Evolutionary conservation across 345 rosid genomes (phyloP).

Genomic region (Gossypioides kirkii): DNA sequence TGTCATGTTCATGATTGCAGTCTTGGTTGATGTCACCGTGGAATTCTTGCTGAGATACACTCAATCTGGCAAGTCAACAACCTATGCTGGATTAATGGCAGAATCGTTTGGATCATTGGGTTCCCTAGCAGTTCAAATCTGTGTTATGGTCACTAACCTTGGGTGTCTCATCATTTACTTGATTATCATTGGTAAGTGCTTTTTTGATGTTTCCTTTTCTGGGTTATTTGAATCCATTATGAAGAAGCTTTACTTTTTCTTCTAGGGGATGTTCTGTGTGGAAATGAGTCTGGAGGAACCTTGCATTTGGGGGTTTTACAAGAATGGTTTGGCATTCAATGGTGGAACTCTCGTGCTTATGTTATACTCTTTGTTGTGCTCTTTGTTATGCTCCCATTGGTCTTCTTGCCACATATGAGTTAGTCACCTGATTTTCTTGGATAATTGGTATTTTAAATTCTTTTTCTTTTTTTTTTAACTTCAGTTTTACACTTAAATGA

Average conservation of each 20-base stretch:
- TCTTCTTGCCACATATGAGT: constrained; percentile 12
- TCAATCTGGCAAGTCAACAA: constrained; percentile 17
- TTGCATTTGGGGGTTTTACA: constrained; percentile 11
- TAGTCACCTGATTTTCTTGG: not conserved
- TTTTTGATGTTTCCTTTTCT: not conserved
- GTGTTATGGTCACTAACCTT: constrained; percentile 22
- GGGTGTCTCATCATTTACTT: constrained; percentile 29
- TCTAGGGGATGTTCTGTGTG: constrained; percentile 15
- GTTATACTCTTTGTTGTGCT: constrained; percentile 12
- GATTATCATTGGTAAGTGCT: constrained; percentile 29
- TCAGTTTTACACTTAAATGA: not conserved
- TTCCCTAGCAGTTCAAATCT: constrained; percentile 18
- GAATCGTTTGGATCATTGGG: constrained; percentile 30
- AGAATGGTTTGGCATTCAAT: constrained; percentile 18
- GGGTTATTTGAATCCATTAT: not conserved
- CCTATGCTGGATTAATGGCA: constrained; percentile 32
- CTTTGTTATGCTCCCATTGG: constrained; percentile 16
- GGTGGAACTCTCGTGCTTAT: constrained; percentile 20
- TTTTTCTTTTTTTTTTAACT: not conserved
- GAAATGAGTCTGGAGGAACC: constrained; percentile 3
- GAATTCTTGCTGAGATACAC: constrained; percentile 31
- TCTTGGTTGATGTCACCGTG: constrained; percentile 24
- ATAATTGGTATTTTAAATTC: not conserved
- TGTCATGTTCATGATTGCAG: constrained; percentile 16
- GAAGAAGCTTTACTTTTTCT: not conserved